Conservation (phyloP, 306 rosid genomes). For the Cucurbita ficifolia region DNA sequence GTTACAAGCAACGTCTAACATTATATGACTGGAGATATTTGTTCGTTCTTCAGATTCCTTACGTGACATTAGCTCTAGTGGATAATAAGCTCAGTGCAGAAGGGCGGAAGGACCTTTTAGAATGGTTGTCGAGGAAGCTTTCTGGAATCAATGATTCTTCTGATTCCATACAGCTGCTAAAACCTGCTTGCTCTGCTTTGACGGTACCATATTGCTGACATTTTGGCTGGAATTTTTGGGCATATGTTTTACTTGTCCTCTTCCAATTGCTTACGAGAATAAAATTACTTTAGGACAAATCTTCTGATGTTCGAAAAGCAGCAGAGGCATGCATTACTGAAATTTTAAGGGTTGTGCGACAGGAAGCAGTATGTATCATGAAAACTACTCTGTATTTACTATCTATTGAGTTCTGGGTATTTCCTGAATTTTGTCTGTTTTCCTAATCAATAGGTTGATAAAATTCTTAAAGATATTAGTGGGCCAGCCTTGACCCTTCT, state of each 20-base stretch:
- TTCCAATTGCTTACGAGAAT: conserved; percentile 10
- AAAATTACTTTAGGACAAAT: conserved; percentile 61
- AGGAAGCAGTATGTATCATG: conserved; percentile 43
- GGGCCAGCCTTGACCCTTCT: conserved; percentile 71
- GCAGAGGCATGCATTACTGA: conserved; percentile 81
- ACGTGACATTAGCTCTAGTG: conserved; percentile 49
- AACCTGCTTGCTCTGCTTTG: conserved; percentile 86
- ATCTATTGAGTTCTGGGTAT: conserved; percentile 1
- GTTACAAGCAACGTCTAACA: conserved; percentile 4
- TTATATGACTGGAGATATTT: conserved; percentile 18
- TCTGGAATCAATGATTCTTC: conserved; percentile 55
- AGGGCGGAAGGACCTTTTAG: conserved; percentile 96
- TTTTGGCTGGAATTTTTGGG: neutral
- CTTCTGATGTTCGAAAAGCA: conserved; percentile 96
- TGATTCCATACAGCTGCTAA: conserved; percentile 80
- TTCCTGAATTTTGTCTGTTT: conserved; percentile 4
- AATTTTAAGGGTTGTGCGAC: conserved; percentile 77
- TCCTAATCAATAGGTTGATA: conserved; percentile 44
- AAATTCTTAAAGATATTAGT: conserved; percentile 54
- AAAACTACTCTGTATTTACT: neutral
- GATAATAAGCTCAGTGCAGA: conserved; percentile 91
- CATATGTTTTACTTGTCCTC: neutral
- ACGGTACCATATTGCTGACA: conserved; percentile 30
- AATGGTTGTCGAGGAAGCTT: conserved; percentile 85
- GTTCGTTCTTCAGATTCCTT: conserved; percentile 52